Evolutionary conservation across 805 yeast genomes (phyloP), one percentile per base, ranked within the genome.

Genomic region (Hermanozyma aechmeae): DNA sequence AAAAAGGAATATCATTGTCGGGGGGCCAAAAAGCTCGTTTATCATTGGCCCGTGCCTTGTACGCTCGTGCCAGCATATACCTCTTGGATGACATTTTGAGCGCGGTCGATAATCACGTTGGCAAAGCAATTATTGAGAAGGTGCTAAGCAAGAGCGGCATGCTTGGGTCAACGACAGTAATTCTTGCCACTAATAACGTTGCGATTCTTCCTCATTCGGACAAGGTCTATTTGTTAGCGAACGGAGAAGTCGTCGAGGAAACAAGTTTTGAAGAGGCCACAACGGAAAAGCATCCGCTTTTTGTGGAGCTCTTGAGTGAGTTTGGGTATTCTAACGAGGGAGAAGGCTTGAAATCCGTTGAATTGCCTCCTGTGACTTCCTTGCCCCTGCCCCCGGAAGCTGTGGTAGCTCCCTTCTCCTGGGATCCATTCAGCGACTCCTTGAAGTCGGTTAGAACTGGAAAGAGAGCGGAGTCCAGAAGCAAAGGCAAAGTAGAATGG

Each of bases 401-500:
- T 17, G 6, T 10, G n/a, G 25, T 40, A 24, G 45, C 43, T 0
- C 24, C 40, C 6, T 71, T 77, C 45, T 62, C 56, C 22, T 62
- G 67, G 39, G 53, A 54, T 22, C 59, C 59, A 0, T 37, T 56
- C 20, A 41, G 48, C 15, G 54, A 61, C 18, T 48, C 58, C 6
- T 30, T 50, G 10, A 33, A 39, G 6, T 38, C 38, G 10, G 24
- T 28, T n/a, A 28, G 30, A 26, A 39, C 42, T 1, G 42, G 36
- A 4, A 32, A 26, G n/a, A 31, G 23, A 6, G 25, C 26, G 16
- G 61, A 65, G 23, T 61, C 52, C 10, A 62, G 70, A n/a, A 76
- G 69, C 22, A 65, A 60, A 23, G 87, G 86, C 2, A 65, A 65
- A 23, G 83, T 79, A 15, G 65, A 70, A 26, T 52, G 65, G 51